A percentile compares a stretch with the other conserved stretches of the same genome.
phyloP scores from a whole-genome alignment of 1,284 basidiomycete species.

The Ganoderma lucidum region DNA sequence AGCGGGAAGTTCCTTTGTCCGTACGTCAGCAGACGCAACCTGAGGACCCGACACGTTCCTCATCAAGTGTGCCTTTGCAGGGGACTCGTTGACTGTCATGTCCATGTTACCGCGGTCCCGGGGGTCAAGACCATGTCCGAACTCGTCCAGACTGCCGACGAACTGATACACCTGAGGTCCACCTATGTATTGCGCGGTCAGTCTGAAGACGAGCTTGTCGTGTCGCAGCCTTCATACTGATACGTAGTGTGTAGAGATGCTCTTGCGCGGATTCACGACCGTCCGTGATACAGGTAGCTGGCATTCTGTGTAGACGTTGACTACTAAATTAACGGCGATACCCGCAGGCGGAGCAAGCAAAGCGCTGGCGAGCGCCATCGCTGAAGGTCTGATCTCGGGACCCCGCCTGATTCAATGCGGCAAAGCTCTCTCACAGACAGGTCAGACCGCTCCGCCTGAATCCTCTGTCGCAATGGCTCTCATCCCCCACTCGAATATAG shows the following conservation, averaged over 20 bases:
- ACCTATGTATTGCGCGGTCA: slow-evolving; percentile 49
- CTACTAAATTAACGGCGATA: background rate
- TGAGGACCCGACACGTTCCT: background rate
- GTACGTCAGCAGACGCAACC: slow-evolving; percentile 30
- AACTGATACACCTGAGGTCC: slow-evolving; percentile 47
- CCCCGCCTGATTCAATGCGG: slow-evolving; percentile 56
- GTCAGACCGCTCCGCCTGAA: slow-evolving; percentile 24
- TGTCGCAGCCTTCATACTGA: background rate
- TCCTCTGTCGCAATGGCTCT: background rate
- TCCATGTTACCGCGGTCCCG: slow-evolving; percentile 54
- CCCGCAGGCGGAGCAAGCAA: slow-evolving; percentile 49
- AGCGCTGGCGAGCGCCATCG: slow-evolving; percentile 49
- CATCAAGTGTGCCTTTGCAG: slow-evolving; percentile 22
- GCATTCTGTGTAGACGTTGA: background rate
- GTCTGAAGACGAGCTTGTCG: background rate
- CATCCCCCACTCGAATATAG: slow-evolving; percentile 27
- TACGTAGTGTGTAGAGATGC: slow-evolving; percentile 45
- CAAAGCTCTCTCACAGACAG: slow-evolving; percentile 54
- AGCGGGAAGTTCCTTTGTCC: slow-evolving; percentile 51
- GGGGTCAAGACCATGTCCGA: slow-evolving; percentile 49
- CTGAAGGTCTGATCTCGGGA: slow-evolving; percentile 52
- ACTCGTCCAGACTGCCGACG: slow-evolving; percentile 43
- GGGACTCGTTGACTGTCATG: too few species aligned
- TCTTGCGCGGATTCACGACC: slow-evolving; percentile 55
- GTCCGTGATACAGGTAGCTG: slow-evolving; percentile 52